These are phyloP conservation scores for Vigna radiata DNA, from an alignment of 306 rosid genomes.

Conservation along the genomic window DNA sequence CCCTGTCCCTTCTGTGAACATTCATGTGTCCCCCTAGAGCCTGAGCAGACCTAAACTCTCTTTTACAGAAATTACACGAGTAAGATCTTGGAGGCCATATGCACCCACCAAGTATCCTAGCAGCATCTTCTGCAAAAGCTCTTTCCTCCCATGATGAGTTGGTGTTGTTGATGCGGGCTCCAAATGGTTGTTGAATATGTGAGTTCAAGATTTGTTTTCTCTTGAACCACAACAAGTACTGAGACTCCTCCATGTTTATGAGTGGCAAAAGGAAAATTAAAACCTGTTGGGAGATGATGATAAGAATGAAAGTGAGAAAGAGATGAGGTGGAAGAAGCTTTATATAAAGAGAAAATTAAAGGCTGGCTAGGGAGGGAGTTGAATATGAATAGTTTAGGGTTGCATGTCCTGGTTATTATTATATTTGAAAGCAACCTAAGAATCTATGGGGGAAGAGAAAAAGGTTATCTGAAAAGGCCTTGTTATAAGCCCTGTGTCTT, in stretches of 20 bases:
- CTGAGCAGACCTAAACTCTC: slow-evolving; percentile 92
- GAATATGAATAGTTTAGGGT: slow-evolving; percentile 37
- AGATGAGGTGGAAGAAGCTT: slow-evolving; percentile 30
- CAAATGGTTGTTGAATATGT: slow-evolving; percentile 48
- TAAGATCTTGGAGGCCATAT: slow-evolving; percentile 93
- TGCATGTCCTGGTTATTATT: slow-evolving; percentile 37
- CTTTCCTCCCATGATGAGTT: slow-evolving; percentile 74
- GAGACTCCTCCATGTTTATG: slow-evolving; percentile 50
- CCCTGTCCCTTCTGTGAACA: slow-evolving; percentile 88
- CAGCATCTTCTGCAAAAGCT: slow-evolving; percentile 83
- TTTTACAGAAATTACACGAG: slow-evolving; percentile 80
- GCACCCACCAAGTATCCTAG: slow-evolving; percentile 66
- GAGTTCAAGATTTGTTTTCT: slow-evolving; percentile 53
- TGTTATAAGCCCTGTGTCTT: slow-evolving; percentile 43
- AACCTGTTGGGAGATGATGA: neutral
- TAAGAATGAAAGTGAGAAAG: slow-evolving; percentile 30
- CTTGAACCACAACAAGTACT: slow-evolving; percentile 56
- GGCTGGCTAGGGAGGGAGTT: slow-evolving; percentile 33
- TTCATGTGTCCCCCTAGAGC: slow-evolving; percentile 99
- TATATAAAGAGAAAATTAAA: slow-evolving; percentile 34
- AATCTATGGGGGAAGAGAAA: slow-evolving; percentile 50
- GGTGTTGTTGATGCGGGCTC: slow-evolving; percentile 3
- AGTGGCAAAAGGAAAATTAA: neutral
- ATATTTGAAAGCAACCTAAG: slow-evolving; percentile 52
- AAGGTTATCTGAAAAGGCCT: slow-evolving; percentile 46